phyloP scores from a whole-genome alignment of 208 protist genomes.

The Leishmania martiniquensis region DNA sequence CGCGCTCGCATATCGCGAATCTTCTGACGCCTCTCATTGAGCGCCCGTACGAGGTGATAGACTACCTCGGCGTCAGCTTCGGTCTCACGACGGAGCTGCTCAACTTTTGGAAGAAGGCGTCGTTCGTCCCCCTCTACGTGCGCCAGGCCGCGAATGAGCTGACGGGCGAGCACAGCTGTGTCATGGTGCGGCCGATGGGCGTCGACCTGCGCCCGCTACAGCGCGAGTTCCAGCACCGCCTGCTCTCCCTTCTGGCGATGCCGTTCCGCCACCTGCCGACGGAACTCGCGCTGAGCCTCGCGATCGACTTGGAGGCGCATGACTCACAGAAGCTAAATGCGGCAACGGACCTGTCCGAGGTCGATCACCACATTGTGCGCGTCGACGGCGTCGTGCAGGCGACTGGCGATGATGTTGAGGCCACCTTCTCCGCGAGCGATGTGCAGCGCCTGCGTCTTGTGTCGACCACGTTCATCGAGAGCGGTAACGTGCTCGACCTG shows the following conservation, averaged over 20 bases:
- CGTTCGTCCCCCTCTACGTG: conserved; percentile 93
- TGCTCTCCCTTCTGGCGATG: conserved; percentile 92
- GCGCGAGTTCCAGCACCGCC: conserved; percentile 93
- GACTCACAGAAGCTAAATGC: conserved; percentile 49
- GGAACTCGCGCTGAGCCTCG: conserved; percentile 87
- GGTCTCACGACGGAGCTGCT: conserved; percentile 96
- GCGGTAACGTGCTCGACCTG: conserved; percentile 96
- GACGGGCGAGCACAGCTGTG: conserved; percentile 99
- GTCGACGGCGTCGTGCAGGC: conserved; percentile 71
- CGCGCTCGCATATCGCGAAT: conserved; percentile 64
- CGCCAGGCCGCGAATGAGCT: conserved; percentile 96
- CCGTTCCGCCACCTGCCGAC: conserved; percentile 91
- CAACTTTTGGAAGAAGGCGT: conserved; percentile 97
- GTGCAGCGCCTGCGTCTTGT: conserved; percentile 96
- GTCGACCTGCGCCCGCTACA: conserved; percentile 66
- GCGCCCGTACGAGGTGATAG: conserved; percentile 90
- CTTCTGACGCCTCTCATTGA: conserved; percentile 90
- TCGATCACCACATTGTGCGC: conserved; percentile 36
- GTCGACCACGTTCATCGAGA: conserved; percentile 93
- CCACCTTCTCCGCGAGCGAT: conserved; percentile 86
- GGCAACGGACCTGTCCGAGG: conserved; percentile 42
- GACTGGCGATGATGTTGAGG: conserved; percentile 44
- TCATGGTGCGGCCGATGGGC: conserved; percentile 96
- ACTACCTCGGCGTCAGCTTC: conserved; percentile 98
- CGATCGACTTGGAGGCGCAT: conserved; percentile 60